Conservation (phyloP, 2,329 filamentous ascomycete species). For the Pleurostoma richardsiae region DNA sequence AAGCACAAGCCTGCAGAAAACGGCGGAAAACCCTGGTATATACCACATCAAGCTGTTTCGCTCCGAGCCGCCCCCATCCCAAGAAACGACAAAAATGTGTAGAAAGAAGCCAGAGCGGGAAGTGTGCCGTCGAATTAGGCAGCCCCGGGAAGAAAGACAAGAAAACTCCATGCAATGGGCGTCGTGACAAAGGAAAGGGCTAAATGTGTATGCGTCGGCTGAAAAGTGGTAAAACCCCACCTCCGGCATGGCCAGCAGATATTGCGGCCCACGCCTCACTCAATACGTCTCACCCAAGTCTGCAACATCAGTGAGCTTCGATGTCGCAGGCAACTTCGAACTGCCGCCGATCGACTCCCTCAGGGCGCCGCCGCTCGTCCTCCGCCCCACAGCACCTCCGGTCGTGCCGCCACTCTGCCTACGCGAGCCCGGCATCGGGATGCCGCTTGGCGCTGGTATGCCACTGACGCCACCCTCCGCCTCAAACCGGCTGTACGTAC, state of each 20-base stretch:
- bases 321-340: neutral
- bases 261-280: conserved; percentile 5
- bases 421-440: conserved; percentile 38
- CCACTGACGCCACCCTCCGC: conserved; percentile 29
- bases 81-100: no score
- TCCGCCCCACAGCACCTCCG: conserved; percentile 15
- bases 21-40: no score
- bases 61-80: no score
- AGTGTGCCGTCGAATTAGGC: neutral
- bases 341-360: neutral
- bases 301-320: conserved; percentile 8
- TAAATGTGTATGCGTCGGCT: no score
- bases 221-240: no score
- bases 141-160: neutral
- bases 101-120: no score
- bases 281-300: conserved; percentile 53
- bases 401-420: conserved; percentile 31
- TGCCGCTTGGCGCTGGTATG: conserved; percentile 38
- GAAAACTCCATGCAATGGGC: neutral
- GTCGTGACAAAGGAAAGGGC: conserved; percentile 1
- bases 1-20: no score
- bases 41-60: no score
- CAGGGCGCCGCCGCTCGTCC: conserved; percentile 14
- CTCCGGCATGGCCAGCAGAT: no score
- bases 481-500: conserved; percentile 46